Percentiles rank a stretch among this genome's conserved stretches.
Conservation (phyloP, 176 grass and related monocot genomes). For the Neostapfia colusana region DNA sequence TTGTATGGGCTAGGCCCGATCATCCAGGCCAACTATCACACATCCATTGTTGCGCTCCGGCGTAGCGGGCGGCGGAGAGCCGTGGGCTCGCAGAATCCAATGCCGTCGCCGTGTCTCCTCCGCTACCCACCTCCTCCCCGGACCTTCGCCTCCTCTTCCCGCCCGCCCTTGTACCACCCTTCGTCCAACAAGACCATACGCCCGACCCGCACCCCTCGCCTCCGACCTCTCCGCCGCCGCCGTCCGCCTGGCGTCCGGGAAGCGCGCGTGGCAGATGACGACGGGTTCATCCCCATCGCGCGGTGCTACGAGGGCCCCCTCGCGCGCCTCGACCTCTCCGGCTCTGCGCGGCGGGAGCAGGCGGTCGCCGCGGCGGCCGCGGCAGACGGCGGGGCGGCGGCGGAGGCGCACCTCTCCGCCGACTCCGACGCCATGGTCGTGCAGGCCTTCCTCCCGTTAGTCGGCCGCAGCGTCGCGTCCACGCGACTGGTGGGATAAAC, state of each 20-base stretch:
- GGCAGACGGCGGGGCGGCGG: slow-evolving; percentile 51
- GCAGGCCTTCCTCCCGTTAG: slow-evolving; percentile 60
- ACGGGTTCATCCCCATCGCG: slow-evolving; percentile 47
- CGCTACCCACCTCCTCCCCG: background rate
- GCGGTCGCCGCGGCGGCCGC: slow-evolving; percentile 67
- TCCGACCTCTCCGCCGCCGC: background rate
- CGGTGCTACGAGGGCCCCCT: slow-evolving; percentile 74
- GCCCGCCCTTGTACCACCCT: background rate
- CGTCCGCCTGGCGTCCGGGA: background rate
- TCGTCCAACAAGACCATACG: slow-evolving; percentile 2
- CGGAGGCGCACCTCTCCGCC: slow-evolving; percentile 59
- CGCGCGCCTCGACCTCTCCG: slow-evolving; percentile 58
- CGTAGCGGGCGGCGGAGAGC: too few relatives aligned
- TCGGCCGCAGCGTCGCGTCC: slow-evolving; percentile 46
- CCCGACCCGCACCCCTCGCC: background rate
- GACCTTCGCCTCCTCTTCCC: slow-evolving; percentile 1
- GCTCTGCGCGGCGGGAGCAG: slow-evolving; percentile 55
- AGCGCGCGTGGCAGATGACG: background rate
- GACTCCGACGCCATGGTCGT: slow-evolving; percentile 65
- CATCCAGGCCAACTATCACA: too few relatives aligned
- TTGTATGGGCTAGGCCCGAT: too few relatives aligned
- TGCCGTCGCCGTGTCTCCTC: slow-evolving; percentile 28
- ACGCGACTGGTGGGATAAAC: slow-evolving; percentile 52
- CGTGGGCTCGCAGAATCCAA: background rate
- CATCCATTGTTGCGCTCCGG: too few relatives aligned